Evolutionary conservation across 306 rosid species (phyloP), one percentile per base, ranked within the genome.

Genomic region (Pterocarpus santalinus): DNA sequence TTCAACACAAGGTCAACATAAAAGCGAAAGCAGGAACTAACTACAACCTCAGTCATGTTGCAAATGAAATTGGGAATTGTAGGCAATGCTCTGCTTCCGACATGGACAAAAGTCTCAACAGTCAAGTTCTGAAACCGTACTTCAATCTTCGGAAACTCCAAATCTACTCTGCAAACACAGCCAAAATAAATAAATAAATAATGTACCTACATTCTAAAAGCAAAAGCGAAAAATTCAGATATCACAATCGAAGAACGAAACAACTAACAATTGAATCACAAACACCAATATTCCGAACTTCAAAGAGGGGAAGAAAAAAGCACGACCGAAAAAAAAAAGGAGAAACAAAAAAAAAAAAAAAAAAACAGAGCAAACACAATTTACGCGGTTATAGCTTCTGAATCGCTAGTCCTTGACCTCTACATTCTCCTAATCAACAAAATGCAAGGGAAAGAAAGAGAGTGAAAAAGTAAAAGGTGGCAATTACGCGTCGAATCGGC

Each of bases 21-120:
- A 72, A 69, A 71, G 9, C 28, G 44, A 30, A 44, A n/a, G 7
- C 1, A 77, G 47, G 5, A 14, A 73, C 15, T 12, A 13, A 2
- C 3, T 9, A 52, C 38, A 33, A 93, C 99, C 99, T 96, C 99
- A 5, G 88, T 49, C 98, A 96, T 89, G 60, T 96, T 96, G 85
- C 75, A 88, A 43, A 96, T 76, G 79, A 88, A 96, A 87, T 96
- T 96, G 38, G 99, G 92, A 90, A 96, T 96, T 0, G 99, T 96
- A 8, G 99, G 99, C 56, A 96, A 81, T 34, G 99, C 99, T 86
- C 99, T 91, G 86, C 97, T 96, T 84, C 99, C 99, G 0, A 96
- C 89, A 58, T 89, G 98, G 41, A 96, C 98, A 74, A 80, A 96
- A 55, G 99, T 88, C 81, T 96, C 97, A 4, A 96, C 93, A 0